Evolutionary conservation across 2,329 filamentous ascomycete genomes (phyloP), one percentile per base, ranked within the genome.

Genomic region (Alternaria triticimaculans): DNA sequence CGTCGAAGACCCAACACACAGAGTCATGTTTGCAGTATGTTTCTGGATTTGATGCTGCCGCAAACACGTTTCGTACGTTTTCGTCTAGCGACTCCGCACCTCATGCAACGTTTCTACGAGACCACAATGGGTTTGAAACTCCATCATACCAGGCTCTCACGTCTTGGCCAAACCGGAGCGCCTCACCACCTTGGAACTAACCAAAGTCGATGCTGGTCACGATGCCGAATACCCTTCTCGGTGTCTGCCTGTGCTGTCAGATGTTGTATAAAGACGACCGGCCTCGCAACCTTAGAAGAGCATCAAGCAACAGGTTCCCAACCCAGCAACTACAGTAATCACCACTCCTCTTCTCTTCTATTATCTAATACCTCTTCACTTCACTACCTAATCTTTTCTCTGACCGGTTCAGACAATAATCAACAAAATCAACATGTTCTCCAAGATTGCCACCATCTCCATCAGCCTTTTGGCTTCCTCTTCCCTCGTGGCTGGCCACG

Each of bases 401-500:
- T 77, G 76, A 74, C 77, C 72, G 76, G 77, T 76, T 79, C 78
- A 80, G 72, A 70, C 80, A 61, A 55, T 58, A 72, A 20, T 37
- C 46, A 58, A 26, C 46, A 45, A 25, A 58, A 49, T 76, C 75
- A 79, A 69, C 65, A 83, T 83, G 82, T 80, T 82, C 77, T 71
- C 78, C 71, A 79, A 74, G 77, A 69, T 74, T 63, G 70, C 76
- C 70, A 62, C 77, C 66, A 65, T 81, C 69, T 69, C 81, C 67
- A 77, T 87, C 74, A 80, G 83, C 74, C 81, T 88, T 78, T 76
- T 89, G 73, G 82, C 86, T 70, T 80, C 84, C 65, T 84, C 84
- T 72, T 80, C 85, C 67, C 83, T 90, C 56, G 88, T 86, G 66
- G 83, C 87, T 67, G 87, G 85, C 73, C 89, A 91, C 82, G 84